A percentile compares a stretch with the other conserved stretches of the same genome.
These are phyloP conservation scores for Puccinia triticina DNA, from an alignment of 1,284 basidiomycete genomes.

Conservation along the genomic window DNA sequence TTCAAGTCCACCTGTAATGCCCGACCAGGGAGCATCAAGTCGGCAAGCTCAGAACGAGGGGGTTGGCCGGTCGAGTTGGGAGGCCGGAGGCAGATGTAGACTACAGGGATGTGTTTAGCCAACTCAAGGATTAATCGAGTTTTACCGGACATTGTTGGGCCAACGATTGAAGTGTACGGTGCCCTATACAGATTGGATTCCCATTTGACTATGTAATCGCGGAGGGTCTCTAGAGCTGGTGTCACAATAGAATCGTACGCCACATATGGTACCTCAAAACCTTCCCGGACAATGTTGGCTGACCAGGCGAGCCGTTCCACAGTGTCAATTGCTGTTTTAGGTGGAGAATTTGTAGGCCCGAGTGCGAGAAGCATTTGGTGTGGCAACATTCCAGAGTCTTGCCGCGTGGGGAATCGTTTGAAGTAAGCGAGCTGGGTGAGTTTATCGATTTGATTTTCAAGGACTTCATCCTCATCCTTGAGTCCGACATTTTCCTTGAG, in stretches of 20 bases:
- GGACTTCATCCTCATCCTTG: not conserved
- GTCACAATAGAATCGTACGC: not conserved
- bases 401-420: not conserved
- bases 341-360: not conserved
- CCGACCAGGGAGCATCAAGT: not conserved
- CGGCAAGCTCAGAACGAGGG: not conserved
- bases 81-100: constrained; percentile 21
- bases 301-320: not conserved
- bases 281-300: not conserved
- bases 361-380: not conserved
- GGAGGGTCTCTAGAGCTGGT: not conserved
- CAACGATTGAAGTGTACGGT: not conserved
- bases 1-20: not conserved
- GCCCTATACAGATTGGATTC: not conserved
- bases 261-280: not conserved
- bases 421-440: not conserved
- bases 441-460: not conserved
- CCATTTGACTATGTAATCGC: not conserved
- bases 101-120: not conserved
- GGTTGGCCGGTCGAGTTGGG: not conserved
- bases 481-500: not conserved
- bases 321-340: not conserved
- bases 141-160: constrained; percentile 7
- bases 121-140: not conserved
- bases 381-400: not conserved